Percentiles rank a stretch among this genome's conserved stretches.
Conservation (phyloP, 208 protist species). For the Kentomonas sorsogonicus region DNA sequence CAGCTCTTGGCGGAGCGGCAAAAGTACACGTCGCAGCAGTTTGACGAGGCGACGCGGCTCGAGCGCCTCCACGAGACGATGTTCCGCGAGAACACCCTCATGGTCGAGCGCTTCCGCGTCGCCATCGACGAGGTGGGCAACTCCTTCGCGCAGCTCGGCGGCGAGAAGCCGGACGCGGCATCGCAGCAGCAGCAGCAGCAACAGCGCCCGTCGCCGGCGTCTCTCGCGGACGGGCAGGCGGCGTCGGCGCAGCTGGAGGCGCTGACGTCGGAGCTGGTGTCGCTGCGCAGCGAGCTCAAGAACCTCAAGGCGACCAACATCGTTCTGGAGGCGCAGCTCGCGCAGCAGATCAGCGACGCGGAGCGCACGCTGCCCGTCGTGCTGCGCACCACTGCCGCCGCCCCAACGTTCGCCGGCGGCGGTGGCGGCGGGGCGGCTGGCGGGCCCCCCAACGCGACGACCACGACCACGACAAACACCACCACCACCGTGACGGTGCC, state of each 20-base stretch:
- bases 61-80: conserved; percentile 79
- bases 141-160: conserved; percentile 15
- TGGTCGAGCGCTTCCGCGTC: conserved; percentile 76
- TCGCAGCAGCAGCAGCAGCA: conserved; percentile 11
- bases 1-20: conserved; percentile 75
- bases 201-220: conserved; percentile 8
- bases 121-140: conserved; percentile 59
- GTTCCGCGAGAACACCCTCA: conserved; percentile 76
- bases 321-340: conserved; percentile 68
- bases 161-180: not conserved
- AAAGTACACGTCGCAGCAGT: conserved; percentile 58
- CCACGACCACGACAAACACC: too few relatives aligned
- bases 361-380: conserved; percentile 23
- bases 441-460: too few relatives aligned
- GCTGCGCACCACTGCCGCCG: too few relatives aligned
- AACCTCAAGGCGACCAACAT: conserved; percentile 56
- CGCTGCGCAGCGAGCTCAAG: conserved; percentile 60
- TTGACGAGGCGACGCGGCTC: conserved; percentile 75
- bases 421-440: too few relatives aligned
- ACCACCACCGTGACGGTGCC: not conserved
- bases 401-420: too few relatives aligned
- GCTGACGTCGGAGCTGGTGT: conserved; percentile 64
- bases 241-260: conserved; percentile 45
- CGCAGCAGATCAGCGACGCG: conserved; percentile 34
- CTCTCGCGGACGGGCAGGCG: conserved; percentile 14